phyloP scores from a whole-genome alignment of 2,329 filamentous ascomycete genomes.

The Emericellopsis cladophorae region DNA sequence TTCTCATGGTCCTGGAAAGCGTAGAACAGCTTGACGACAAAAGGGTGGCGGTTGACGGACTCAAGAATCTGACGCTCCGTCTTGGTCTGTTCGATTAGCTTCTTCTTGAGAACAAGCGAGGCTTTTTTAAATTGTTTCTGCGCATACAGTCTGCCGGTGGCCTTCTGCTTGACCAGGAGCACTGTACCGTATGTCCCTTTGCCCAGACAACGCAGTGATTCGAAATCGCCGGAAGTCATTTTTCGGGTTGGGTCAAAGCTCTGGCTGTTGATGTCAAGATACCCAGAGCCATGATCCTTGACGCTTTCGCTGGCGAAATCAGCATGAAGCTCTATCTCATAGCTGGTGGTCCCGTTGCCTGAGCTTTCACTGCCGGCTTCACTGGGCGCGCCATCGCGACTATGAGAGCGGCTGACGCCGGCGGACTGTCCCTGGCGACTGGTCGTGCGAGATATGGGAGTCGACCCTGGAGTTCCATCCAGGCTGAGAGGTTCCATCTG shows the following conservation, averaged over 20 bases:
- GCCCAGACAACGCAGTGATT: constrained; percentile 80
- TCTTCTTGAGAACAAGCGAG: constrained; percentile 87
- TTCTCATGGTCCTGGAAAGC: constrained; percentile 98
- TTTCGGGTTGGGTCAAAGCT: constrained; percentile 51
- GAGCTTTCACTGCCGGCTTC: constrained; percentile 46
- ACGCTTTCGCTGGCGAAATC: constrained; percentile 69
- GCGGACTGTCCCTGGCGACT: constrained; percentile 17
- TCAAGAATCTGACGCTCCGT: constrained; percentile 92
- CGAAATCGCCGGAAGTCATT: constrained; percentile 86
- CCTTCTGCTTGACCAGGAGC: constrained; percentile 77
- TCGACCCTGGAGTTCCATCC: constrained; percentile 39
- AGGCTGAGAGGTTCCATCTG: constrained; percentile 71
- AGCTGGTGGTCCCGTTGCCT: constrained; percentile 58
- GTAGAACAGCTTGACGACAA: constrained; percentile 96
- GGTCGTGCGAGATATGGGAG: constrained; percentile 41
- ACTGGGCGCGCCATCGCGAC: constrained; percentile 41
- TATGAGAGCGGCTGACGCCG: constrained; percentile 36
- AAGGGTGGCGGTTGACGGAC: constrained; percentile 90
- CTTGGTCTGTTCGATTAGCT: constrained; percentile 92
- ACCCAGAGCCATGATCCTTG: constrained; percentile 20
- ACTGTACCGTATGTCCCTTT: constrained; percentile 97
- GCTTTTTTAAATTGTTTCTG: constrained; percentile 99
- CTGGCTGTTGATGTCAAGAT: constrained; percentile 3
- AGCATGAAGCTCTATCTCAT: constrained; percentile 72
- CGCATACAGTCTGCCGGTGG: constrained; percentile 81